Evolutionary conservation across 2,329 filamentous ascomycete genomes (phyloP).

Genomic region (Fusarium chuoi): DNA sequence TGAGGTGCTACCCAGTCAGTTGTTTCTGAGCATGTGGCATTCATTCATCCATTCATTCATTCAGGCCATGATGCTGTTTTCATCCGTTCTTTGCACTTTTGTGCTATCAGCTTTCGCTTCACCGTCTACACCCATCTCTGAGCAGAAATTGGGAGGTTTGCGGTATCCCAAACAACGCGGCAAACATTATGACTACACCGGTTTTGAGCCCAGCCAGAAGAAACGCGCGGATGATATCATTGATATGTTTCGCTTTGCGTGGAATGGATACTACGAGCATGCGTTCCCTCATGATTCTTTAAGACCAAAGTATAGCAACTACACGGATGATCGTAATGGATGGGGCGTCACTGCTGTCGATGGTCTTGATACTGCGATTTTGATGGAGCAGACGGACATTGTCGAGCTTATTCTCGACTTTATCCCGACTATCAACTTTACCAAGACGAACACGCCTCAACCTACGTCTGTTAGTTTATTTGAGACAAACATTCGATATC

Average conservation of each 20-base stretch:
- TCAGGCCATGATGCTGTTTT: not conserved
- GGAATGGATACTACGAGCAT: conserved; percentile 13
- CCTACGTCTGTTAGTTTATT: conserved; percentile 59
- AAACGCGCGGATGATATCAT: conserved; percentile 13
- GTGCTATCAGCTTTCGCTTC: not conserved
- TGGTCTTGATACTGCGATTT: conserved; percentile 17
- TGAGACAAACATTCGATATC: conserved; percentile 65
- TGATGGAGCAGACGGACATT: conserved; percentile 24
- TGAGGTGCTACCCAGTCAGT: not conserved
- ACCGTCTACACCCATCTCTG: not conserved
- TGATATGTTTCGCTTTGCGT: conserved; percentile 21
- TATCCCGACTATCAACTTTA: conserved; percentile 9
- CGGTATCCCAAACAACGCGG: not conserved
- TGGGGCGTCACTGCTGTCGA: conserved; percentile 24
- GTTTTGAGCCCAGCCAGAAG: conserved; percentile 9
- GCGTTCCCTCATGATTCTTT: conserved; percentile 7
- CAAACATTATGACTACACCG: conserved; percentile 15
- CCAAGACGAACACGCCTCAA: not conserved
- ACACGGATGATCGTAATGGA: conserved; percentile 16
- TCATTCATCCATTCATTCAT: not conserved
- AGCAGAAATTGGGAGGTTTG: not conserved
- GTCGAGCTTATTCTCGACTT: conserved; percentile 12
- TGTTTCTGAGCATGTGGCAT: not conserved
- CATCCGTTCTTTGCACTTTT: not conserved
- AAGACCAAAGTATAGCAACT: conserved; percentile 6